Conservation (phyloP, 2,329 filamentous ascomycete genomes). For the Alternaria consortialis region DNA sequence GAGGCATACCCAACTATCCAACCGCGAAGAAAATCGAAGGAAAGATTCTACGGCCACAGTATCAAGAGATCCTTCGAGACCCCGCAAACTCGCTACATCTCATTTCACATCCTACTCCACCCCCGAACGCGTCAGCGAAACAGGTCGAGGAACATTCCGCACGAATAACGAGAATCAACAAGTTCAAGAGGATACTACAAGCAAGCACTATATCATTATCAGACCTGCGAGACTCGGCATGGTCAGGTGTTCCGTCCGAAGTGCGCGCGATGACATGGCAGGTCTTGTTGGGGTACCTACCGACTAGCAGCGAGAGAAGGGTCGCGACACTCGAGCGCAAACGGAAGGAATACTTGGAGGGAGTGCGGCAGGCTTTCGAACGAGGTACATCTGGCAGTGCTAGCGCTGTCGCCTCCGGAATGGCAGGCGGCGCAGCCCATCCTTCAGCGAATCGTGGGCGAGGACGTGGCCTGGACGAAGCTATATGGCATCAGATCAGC, state of each 20-base stretch:
- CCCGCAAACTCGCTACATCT: constrained; percentile 95
- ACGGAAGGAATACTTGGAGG: constrained; percentile 94
- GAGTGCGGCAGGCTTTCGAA: constrained; percentile 75
- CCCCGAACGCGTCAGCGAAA: constrained; percentile 78
- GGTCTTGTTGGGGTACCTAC: constrained; percentile 90
- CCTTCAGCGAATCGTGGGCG: constrained; percentile 64
- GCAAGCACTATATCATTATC: constrained; percentile 86
- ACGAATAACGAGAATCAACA: constrained; percentile 93
- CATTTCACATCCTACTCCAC: constrained; percentile 83
- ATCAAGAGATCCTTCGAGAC: constrained; percentile 88
- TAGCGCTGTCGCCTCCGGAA: constrained; percentile 61
- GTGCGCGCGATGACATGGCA: constrained; percentile 99
- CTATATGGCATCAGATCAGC: constrained; percentile 99
- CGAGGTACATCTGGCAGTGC: constrained; percentile 57
- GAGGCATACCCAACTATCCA: constrained; percentile 83
- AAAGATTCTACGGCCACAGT: constrained; percentile 95
- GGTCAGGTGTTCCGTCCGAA: constrained; percentile 94
- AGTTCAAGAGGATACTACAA: constrained; percentile 96
- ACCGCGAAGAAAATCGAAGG: constrained; percentile 88
- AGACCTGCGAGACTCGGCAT: constrained; percentile 85
- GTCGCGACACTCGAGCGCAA: constrained; percentile 92
- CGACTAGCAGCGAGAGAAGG: constrained; percentile 93
- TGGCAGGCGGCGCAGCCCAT: constrained; percentile 54
- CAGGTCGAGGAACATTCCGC: constrained; percentile 87
- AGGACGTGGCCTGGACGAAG: constrained; percentile 86